A percentile compares a stretch with the other conserved stretches of the same genome.
These are phyloP conservation scores for Garcia nutans DNA, from an alignment of 345 rosid species.

Conservation along the genomic window DNA sequence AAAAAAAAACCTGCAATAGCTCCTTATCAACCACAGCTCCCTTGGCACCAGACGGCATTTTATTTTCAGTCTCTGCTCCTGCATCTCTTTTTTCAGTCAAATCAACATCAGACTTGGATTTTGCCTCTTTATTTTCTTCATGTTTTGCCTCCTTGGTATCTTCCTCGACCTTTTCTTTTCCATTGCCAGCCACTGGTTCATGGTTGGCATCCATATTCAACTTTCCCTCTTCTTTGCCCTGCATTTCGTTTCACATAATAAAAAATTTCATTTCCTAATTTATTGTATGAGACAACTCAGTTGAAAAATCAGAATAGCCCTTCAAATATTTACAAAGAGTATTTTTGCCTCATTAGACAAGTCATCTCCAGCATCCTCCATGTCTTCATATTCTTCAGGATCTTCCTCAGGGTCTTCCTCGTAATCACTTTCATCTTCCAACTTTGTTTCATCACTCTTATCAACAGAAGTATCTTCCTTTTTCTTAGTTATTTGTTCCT, in stretches of 20 bases:
- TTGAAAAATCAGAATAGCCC: not conserved
- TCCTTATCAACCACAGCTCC: conserved; percentile 63
- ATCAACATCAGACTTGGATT: conserved; percentile 37
- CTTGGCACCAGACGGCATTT: conserved; percentile 19
- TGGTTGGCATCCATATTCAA: conserved; percentile 36
- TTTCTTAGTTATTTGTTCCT: conserved; percentile 23
- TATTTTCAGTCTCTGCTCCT: conserved; percentile 35
- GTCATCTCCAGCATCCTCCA: conserved; percentile 50
- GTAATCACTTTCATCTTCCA: conserved; percentile 37
- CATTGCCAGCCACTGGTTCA: conserved; percentile 24
- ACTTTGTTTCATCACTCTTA: conserved; percentile 38
- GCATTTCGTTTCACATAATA: conserved; percentile 7
- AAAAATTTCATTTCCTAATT: not conserved
- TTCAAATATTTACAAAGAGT: not conserved
- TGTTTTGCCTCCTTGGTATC: conserved; percentile 36
- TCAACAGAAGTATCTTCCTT: conserved; percentile 33
- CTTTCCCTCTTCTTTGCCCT: conserved; percentile 42
- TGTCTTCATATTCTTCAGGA: conserved; percentile 50
- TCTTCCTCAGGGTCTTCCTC: conserved; percentile 60
- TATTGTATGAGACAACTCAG: not conserved
- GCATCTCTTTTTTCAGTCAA: conserved; percentile 29
- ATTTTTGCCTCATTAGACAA: conserved; percentile 51
- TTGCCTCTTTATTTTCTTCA: conserved; percentile 29
- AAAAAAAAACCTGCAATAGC: conserved; percentile 64
- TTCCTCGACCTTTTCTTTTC: conserved; percentile 35